Conservation (phyloP, 371 early-diverging fungal species). For the Mortierella sp. region DNA sequence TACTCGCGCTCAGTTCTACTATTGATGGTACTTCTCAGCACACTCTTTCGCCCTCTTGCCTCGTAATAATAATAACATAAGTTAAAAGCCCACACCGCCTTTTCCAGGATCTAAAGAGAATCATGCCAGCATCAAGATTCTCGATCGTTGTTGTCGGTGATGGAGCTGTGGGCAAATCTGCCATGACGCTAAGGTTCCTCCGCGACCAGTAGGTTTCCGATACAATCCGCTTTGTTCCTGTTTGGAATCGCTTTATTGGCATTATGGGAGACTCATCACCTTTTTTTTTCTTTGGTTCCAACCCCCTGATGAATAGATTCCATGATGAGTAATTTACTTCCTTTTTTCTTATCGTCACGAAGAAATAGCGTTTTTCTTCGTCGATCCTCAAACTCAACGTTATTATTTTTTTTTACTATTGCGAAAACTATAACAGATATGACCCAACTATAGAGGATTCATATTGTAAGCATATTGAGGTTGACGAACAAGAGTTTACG, state of each 20-base stretch:
- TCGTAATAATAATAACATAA: too few species aligned
- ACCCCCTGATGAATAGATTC: slow-evolving; percentile 4
- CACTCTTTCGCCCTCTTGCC: neutral
- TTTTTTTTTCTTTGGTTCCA: neutral
- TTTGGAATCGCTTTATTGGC: neutral
- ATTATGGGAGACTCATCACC: neutral
- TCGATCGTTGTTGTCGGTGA: slow-evolving; percentile 52
- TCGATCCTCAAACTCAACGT: neutral
- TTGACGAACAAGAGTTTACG: slow-evolving; percentile 52
- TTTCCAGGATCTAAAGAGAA: neutral
- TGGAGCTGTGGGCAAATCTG: slow-evolving; percentile 53
- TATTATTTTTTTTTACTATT: neutral
- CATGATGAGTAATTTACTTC: slow-evolving; percentile 11
- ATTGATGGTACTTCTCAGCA: too few species aligned
- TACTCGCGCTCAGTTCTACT: too few species aligned
- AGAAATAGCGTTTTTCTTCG: too few species aligned
- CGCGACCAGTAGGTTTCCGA: slow-evolving; percentile 43
- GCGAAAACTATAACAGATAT: slow-evolving; percentile 19
- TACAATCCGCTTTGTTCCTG: neutral
- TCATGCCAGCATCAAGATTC: slow-evolving; percentile 6
- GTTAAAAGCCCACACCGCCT: too few species aligned
- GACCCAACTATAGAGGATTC: slow-evolving; percentile 57
- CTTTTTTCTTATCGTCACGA: neutral
- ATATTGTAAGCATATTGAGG: slow-evolving; percentile 51
- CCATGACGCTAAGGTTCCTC: slow-evolving; percentile 45